phyloP scores from a whole-genome alignment of 1,284 basidiomycete species.

The Ceratobasidium sp. region DNA sequence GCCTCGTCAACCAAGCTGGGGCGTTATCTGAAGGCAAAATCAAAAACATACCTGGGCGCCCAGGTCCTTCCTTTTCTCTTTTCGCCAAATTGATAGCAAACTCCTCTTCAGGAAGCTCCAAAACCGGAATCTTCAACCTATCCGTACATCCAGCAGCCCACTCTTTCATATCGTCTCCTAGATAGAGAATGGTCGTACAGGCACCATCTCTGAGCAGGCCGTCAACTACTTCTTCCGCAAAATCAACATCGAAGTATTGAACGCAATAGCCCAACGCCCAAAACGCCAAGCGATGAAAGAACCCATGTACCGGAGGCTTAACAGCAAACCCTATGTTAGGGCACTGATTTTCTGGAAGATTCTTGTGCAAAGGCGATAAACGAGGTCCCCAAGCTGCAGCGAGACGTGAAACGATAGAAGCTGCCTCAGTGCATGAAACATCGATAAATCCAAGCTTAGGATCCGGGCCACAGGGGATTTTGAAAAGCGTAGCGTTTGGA shows the following conservation, averaged over 20 bases:
- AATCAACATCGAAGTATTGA: slow-evolving; percentile 4
- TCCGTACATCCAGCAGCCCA: background rate
- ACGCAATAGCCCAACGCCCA: slow-evolving; percentile 26
- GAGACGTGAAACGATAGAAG: slow-evolving; percentile 13
- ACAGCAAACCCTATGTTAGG: background rate
- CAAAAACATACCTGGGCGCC: background rate
- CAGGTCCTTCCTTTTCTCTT: slow-evolving; percentile 4
- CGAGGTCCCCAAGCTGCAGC: slow-evolving; percentile 7
- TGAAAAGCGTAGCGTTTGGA: slow-evolving; percentile 16
- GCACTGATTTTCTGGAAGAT: background rate
- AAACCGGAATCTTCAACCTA: background rate
- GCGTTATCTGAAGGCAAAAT: background rate
- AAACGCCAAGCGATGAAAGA: slow-evolving; percentile 29
- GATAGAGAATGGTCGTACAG: background rate
- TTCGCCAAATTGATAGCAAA: background rate
- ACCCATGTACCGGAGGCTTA: background rate
- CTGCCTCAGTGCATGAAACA: slow-evolving; percentile 17
- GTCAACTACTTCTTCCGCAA: background rate
- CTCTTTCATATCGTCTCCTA: background rate
- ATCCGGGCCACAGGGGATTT: slow-evolving; percentile 1
- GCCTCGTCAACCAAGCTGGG: background rate
- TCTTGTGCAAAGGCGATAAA: background rate
- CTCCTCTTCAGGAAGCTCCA: slow-evolving; percentile 20
- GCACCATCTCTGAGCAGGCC: background rate
- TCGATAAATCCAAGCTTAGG: slow-evolving; percentile 27